These are phyloP conservation scores for Dactylonectria macrodidyma DNA, from an alignment of 2,329 filamentous ascomycete genomes.

Conservation along the genomic window DNA sequence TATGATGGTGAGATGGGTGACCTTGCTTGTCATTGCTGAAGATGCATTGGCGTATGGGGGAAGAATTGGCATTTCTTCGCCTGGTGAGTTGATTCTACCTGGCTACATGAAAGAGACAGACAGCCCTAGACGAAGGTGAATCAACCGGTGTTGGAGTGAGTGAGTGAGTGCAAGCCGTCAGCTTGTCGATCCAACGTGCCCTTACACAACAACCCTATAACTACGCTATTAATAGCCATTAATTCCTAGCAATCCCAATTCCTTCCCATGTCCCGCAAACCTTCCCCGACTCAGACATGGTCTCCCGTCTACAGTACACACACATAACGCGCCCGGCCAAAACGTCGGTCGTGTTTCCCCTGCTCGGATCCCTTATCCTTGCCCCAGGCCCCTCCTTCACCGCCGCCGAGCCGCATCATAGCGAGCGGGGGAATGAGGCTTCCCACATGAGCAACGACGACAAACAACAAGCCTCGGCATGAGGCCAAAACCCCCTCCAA, in stretches of 20 bases:
- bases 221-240: too few relatives aligned
- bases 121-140: too few relatives aligned
- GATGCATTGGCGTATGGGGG: neutral
- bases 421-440: neutral
- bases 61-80: neutral
- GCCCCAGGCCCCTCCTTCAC: neutral
- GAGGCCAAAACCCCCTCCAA: neutral
- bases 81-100: too few relatives aligned
- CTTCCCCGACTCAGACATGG: conserved; percentile 12
- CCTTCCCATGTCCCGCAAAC: conserved; percentile 7
- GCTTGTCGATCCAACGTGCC: neutral
- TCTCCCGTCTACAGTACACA: neutral
- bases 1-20: neutral
- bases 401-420: conserved; percentile 13
- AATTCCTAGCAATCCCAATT: too few relatives aligned
- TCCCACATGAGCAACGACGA: conserved; percentile 16
- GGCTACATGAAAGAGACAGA: neutral
- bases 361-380: conserved; percentile 4
- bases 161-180: neutral
- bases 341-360: conserved; percentile 31
- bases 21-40: neutral
- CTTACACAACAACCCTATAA: neutral
- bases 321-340: neutral
- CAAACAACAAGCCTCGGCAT: conserved; percentile 29
- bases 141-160: too few relatives aligned